Evolutionary conservation across 306 rosid species (phyloP).

Genomic region (Senna siamea): DNA sequence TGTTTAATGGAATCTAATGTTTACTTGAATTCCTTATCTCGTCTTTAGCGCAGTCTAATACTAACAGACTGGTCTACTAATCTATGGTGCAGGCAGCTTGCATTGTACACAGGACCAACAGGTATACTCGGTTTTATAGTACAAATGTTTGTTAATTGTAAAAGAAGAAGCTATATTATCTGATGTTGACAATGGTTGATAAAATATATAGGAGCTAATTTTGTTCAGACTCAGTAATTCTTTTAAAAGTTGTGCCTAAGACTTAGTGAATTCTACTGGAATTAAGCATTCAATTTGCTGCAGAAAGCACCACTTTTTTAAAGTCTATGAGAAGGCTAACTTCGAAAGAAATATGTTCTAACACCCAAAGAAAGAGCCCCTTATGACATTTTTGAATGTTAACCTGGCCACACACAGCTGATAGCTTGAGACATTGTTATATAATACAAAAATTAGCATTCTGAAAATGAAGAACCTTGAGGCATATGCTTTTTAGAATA

Average conservation of each 20-base stretch:
- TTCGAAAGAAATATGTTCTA: background rate
- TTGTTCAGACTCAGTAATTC: background rate
- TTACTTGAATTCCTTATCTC: background rate
- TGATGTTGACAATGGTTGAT: background rate
- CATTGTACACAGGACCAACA: slow-evolving; percentile 91
- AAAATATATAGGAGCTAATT: background rate
- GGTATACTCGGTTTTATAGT: slow-evolving; percentile 46
- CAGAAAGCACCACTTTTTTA: background rate
- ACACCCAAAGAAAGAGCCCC: too few species aligned
- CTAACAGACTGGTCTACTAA: slow-evolving; percentile 21
- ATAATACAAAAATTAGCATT: too few species aligned
- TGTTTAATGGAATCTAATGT: background rate
- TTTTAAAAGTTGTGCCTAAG: too few species aligned
- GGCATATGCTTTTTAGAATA: background rate
- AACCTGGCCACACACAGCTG: too few species aligned
- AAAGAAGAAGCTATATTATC: background rate
- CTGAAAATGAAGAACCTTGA: background rate
- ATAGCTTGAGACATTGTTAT: too few species aligned
- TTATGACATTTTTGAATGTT: too few species aligned
- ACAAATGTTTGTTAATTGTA: background rate
- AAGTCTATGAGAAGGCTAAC: background rate
- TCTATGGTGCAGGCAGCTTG: slow-evolving; percentile 76
- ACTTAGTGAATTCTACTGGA: background rate
- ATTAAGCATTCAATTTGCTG: background rate
- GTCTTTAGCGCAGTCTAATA: background rate